Evolutionary conservation across 345 rosid genomes (phyloP).

Genomic region (Pseudoturritis turrita): DNA sequence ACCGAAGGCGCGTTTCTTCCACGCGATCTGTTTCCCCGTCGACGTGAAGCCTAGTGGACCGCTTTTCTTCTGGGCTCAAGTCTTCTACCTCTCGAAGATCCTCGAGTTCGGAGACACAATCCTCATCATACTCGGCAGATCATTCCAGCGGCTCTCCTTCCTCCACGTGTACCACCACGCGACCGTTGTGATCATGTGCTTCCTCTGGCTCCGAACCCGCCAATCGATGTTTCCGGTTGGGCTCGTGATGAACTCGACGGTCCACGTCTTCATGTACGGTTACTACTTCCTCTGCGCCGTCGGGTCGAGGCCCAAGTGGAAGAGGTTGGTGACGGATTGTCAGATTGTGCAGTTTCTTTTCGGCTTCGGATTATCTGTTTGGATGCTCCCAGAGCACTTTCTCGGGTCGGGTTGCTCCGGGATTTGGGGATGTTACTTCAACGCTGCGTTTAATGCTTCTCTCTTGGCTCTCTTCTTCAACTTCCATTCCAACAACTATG

Average conservation of each 20-base stretch:
- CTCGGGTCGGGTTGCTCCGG: constrained; percentile 61
- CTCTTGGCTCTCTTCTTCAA: constrained; percentile 61
- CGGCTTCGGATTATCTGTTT: constrained; percentile 42
- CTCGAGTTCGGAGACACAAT: constrained; percentile 59
- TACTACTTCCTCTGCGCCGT: constrained; percentile 58
- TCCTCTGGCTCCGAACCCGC: constrained; percentile 46
- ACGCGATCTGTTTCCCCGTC: constrained; percentile 50
- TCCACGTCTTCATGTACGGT: constrained; percentile 68
- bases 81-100: constrained; percentile 66
- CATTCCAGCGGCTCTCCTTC: constrained; percentile 57
- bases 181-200: constrained; percentile 69
- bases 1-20: background rate
- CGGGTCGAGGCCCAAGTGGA: constrained; percentile 68
- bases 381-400: constrained; percentile 53
- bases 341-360: constrained; percentile 79
- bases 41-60: constrained; percentile 42
- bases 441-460: constrained; percentile 56
- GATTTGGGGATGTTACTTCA: constrained; percentile 62
- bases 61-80: constrained; percentile 70
- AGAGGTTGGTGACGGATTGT: constrained; percentile 64
- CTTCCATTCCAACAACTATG: constrained; percentile 55
- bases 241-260: constrained; percentile 48
- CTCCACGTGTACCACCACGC: constrained; percentile 91
- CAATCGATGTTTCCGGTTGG: constrained; percentile 66
- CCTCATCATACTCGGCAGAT: constrained; percentile 46